Evolutionary conservation across 345 rosid genomes (phyloP).

Genomic region (Salix caprea): DNA sequence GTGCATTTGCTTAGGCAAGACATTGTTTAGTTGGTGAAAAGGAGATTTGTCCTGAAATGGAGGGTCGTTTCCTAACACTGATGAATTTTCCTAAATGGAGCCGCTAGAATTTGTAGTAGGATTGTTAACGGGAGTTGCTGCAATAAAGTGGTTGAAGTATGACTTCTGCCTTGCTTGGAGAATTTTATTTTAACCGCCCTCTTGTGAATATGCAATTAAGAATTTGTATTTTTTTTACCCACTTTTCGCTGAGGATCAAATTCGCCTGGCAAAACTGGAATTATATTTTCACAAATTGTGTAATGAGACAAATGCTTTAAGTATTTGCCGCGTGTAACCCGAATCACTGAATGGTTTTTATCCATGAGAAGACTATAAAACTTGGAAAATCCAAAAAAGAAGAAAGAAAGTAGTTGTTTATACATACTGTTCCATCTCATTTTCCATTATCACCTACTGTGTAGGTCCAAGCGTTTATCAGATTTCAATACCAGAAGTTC

Average conservation of each 20-base stretch:
- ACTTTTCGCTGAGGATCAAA: not conserved
- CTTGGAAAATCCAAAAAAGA: too few species aligned
- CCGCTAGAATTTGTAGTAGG: not conserved
- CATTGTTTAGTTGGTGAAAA: not conserved
- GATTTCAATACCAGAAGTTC: not conserved
- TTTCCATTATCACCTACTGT: not conserved
- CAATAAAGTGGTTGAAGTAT: constrained; percentile 14
- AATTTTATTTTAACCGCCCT: not conserved
- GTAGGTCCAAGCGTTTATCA: not conserved
- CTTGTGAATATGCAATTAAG: constrained; percentile 3
- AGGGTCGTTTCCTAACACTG: not conserved
- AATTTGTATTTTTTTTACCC: not conserved
- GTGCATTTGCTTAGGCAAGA: constrained; percentile 46
- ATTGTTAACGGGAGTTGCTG: not conserved
- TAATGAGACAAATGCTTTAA: too few species aligned
- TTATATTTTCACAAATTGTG: not conserved
- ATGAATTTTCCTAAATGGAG: constrained; percentile 4
- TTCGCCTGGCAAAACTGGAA: not conserved
- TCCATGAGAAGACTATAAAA: too few species aligned
- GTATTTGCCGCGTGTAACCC: too few species aligned
- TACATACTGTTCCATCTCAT: not conserved
- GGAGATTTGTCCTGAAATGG: not conserved
- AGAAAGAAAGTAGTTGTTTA: too few species aligned
- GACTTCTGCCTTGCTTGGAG: not conserved
- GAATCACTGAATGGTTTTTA: too few species aligned